Evolutionary conservation across 2,329 filamentous ascomycete species (phyloP), one percentile per base, ranked within the genome.

Genomic region (Hypoxylon sp.): DNA sequence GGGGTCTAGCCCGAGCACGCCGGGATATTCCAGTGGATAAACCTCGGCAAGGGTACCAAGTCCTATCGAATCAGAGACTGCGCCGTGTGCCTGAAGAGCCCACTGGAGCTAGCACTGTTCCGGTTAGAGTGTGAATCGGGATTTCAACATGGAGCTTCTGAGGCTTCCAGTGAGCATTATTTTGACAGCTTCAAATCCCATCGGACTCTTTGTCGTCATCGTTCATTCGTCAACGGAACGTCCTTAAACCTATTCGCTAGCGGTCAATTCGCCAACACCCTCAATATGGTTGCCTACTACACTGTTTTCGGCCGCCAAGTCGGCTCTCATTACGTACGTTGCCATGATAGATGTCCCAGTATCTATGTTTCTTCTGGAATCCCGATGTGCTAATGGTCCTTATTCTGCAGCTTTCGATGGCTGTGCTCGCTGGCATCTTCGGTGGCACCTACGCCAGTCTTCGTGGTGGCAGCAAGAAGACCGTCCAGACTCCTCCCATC

Each of bases 301-400:
- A 82, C 76, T 70, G 79, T 88, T 73, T 79, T 85, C 76, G 86
- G 86, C 79, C 82, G 81, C 75, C 82, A 87, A 77, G 77, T 88
- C 76, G 86, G 81, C 79, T 86, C 85, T 67, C 86, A 88, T 81
- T 82, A 86, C 79, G 86, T 88, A 72, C 75, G 86, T 83, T 56
- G 32, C 62, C 64, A 68, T 48, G 58, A 58, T 51, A 56, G 44
- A 62, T 17, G 32, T 50, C 30, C 32, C 43, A 15, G 26, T 20
- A 30, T 32, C 39, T 24, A 30, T 51, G 6, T 56, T 64, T 43
- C 19, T 5, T 19, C 22, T 22, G 24, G 3, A 57, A 20, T 30
- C 4, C 51, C 11, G 20, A 39, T 6, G 37, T 56, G 39, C 57
- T 66, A 64, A 65, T 62, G 46, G 26, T 32, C 44, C 52, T 50